A percentile compares a stretch with the other conserved stretches of the same genome.
phyloP scores from a whole-genome alignment of 2,329 filamentous ascomycete genomes.

The Thielaviopsis ethacetica region DNA sequence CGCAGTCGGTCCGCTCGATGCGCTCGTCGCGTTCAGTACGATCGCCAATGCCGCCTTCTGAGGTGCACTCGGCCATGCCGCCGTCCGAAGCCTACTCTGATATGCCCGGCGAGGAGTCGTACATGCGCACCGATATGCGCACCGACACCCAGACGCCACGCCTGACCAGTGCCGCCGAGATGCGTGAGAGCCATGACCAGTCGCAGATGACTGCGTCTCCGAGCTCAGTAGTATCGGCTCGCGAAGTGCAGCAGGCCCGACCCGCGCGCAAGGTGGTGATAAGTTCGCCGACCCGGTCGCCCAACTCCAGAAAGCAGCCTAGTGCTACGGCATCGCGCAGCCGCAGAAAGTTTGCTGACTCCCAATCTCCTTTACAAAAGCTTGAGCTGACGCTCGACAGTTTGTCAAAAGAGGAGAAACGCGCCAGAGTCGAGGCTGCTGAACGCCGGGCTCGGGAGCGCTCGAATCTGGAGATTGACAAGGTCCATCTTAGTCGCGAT shows the following conservation, averaged over 20 bases:
- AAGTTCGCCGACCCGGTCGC: constrained; percentile 3
- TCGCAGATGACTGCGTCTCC: neutral
- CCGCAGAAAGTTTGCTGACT: constrained; percentile 44
- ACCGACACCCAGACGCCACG: constrained; percentile 4
- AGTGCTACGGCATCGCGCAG: constrained; percentile 9
- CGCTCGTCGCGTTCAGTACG: constrained; percentile 6
- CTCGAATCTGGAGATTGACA: constrained; percentile 24
- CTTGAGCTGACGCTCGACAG: constrained; percentile 80
- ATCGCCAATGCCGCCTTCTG: constrained; percentile 1
- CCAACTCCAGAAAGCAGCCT: constrained; percentile 3
- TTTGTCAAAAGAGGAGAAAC: constrained; percentile 91
- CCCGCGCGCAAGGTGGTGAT: constrained; percentile 4
- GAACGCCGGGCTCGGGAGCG: constrained; percentile 56
- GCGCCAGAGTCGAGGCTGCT: constrained; percentile 67
- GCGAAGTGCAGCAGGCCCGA: constrained; percentile 2
- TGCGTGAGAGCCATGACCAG: neutral
- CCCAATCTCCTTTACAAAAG: constrained; percentile 82
- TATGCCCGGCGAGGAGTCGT: neutral
- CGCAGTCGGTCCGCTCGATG: neutral
- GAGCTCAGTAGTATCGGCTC: neutral
- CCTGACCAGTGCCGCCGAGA: constrained; percentile 4
- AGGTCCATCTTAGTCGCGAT: constrained; percentile 7
- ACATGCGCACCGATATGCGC: neutral
- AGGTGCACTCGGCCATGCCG: constrained; percentile 4
- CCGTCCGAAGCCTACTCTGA: constrained; percentile 5